Base-by-base conservation (phyloP, 2,329 filamentous ascomycete genomes). In the Colletotrichum siamense region DNA sequence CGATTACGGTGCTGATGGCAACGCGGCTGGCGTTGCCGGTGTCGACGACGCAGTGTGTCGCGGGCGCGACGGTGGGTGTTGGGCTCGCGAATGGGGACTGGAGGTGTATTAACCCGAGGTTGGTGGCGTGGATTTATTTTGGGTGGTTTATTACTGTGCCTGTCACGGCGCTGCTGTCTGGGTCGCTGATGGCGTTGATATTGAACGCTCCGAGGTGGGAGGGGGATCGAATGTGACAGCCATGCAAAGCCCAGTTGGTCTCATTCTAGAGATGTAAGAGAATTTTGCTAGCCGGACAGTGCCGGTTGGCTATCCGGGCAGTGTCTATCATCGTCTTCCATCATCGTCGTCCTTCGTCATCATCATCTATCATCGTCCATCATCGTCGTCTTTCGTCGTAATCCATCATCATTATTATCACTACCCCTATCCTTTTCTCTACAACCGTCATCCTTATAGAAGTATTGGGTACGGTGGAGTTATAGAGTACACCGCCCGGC, bases 111-210 rank as follows among this genome's bases (percentile, higher is more conserved):
- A 90, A 90, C 80, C 88, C 85, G 77, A 85, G 86, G 77, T 85
- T 88, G 75, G 85, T 88, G 22, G 87, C 82, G 13, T 87, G 87
- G 81, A 86, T 89, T 68, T 84, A 89, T 62, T 79, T 87, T 62
- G 87, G 88, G 6, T 91, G 89, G 89, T 79, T 90, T 61, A 82
- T 89, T 62, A 91, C 89, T 1, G 84, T 91, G 13, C 89, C 89
- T 0, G 84, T 87, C n/a, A 87, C 89, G 34, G 89, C 84, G 6
- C 79, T 88, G 6, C 82, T 91, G 9, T 88, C 87, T 8, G 90
- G 90, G 8, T 86, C 87, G 32, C 79, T 91, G 57, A 91, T 91
- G 89, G 90, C 85, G 1, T 81, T 91, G 12, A 85, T 91, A 8
- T 83, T 92, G 49, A 91, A 91, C 77, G 88, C 90, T 16, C 90